Percentiles rank a stretch among this genome's conserved stretches.
phyloP scores from a whole-genome alignment of 305 asterid species.

The Caryopteris hybrid region DNA sequence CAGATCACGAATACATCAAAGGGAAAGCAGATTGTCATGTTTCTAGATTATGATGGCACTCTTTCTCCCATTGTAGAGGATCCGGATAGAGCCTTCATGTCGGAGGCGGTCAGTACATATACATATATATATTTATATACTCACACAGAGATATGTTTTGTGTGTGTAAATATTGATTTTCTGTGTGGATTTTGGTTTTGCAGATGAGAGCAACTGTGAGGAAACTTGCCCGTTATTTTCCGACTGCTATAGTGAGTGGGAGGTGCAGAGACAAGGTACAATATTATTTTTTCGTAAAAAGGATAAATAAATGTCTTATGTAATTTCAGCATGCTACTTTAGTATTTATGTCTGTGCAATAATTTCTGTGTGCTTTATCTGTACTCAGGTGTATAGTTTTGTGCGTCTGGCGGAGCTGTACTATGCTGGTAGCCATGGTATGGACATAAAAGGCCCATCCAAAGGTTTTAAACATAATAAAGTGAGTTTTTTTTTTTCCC shows the following conservation, averaged over 20 bases:
- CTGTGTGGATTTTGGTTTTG: neutral
- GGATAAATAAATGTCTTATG: too few species aligned
- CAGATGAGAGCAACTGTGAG: constrained; percentile 95
- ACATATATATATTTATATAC: neutral
- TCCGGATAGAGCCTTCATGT: constrained; percentile 90
- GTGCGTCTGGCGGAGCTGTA: constrained; percentile 85
- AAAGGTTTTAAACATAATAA: constrained; percentile 63
- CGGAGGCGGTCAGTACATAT: constrained; percentile 50
- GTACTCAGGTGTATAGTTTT: constrained; percentile 61
- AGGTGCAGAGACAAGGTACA: constrained; percentile 92
- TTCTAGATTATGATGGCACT: constrained; percentile 91
- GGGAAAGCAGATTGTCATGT: constrained; percentile 91
- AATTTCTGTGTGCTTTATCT: neutral
- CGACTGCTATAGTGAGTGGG: constrained; percentile 93
- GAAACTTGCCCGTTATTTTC: constrained; percentile 69
- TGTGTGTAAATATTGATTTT: neutral
- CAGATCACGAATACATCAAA: constrained; percentile 71
- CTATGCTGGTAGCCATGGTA: constrained; percentile 99
- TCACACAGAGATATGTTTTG: neutral
- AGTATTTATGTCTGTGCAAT: neutral
- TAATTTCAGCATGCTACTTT: neutral
- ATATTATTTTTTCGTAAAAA: neutral
- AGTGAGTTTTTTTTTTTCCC: constrained; percentile 29
- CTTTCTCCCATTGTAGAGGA: constrained; percentile 95
- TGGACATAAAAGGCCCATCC: constrained; percentile 97